Evolutionary conservation across 2,329 filamentous ascomycete genomes (phyloP), one percentile per base, ranked within the genome.

Genomic region (Fusarium transvaalense): DNA sequence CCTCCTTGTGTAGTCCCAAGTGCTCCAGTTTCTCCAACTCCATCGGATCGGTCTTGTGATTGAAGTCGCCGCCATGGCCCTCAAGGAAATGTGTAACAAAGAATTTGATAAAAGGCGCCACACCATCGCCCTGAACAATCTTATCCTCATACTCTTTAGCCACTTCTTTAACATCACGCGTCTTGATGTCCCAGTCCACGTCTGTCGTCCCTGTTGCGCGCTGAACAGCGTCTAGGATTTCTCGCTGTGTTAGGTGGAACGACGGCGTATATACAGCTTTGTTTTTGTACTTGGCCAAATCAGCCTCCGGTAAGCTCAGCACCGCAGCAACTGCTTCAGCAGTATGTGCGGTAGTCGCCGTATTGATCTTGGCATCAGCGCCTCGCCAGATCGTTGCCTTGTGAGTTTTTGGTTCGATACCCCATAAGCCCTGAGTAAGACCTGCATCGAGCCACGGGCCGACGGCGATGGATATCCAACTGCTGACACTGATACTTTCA

Each of bases 401-500:
- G n/a, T 35, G 45, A n/a, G 34, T 29, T 25, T 52, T 25, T 14
- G 35, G 15, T n/a, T 66, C 42, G 21, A 66, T 57, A 13, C 61
- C 47, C 64, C 57, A 67, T 6, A 67, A 29, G 15, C 53, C 61
- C n/a, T 37, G 39, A 19, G 37, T 41, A 29, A 62, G 41, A 35
- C 56, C 56, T 17, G 45, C 46, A 23, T 66, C 61, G 5, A 58
- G 34, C 39, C 55, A 62, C 7, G 58, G 23, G 7, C 61, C 62
- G 4, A 66, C 52, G 2, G 61, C 39, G 17, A 62, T 38, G 3
- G 61, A 66, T 35, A 66, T 42, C 52, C 52, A 66, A 13, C 64
- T 67, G 23, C 61, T 67, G 27, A 58, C 47, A 23, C 52, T 42
- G 13, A 66, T 47, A n/a, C 54, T 42, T 17, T 67, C 64, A 31